Base-by-base conservation (phyloP, 1,284 basidiomycete genomes). In the Sporisorium exsertum region DNA sequence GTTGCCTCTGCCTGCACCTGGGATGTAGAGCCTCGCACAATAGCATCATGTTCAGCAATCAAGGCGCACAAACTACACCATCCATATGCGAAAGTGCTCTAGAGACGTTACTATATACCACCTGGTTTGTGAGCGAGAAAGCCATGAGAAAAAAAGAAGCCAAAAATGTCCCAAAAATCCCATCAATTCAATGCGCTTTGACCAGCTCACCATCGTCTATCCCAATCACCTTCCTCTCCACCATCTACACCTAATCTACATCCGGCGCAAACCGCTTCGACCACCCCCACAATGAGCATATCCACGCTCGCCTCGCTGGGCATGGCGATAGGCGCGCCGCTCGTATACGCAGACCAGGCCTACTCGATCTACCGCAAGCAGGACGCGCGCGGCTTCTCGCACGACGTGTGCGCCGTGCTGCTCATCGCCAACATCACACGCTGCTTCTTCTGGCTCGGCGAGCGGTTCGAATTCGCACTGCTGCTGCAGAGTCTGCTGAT, bases 361-460 rank as follows among this genome's bases (percentile, higher is more conserved):
- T 65, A 83, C 46, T 72, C 58, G 53, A 78, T 85, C 61, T 85
- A 69, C 32, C 73, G 67, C 60, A 74, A 76, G 43, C 72, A 79
- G 52, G 92, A 93, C 81, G 89, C 93, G 2, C 91, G 91, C 50
- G 93, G 93, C 1, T 95, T 95, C 85, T 93, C 92, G 22, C 79
- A 81, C 64, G 78, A 82, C 62, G 79, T 82, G 6, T 78, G 76
- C 45, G 81, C 76, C 35, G 79, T 82, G 22, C 56, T 82, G 18
- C 66, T 82, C 22, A 63, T 82, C 37, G 75, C 81, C 69, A 81
- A 81, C 72, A 80, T 81, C 58, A 73, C 77, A 9, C 64, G 81
- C 10, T 77, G 72, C 86, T 94, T 94, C 87, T 93, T 93, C 86
- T 94, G 53, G 93, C 85, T 88, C 35, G 88, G 93, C 84, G 88